Conservation (phyloP, 1,139 yeast genomes). For the Pneumocystis carinii region DNA sequence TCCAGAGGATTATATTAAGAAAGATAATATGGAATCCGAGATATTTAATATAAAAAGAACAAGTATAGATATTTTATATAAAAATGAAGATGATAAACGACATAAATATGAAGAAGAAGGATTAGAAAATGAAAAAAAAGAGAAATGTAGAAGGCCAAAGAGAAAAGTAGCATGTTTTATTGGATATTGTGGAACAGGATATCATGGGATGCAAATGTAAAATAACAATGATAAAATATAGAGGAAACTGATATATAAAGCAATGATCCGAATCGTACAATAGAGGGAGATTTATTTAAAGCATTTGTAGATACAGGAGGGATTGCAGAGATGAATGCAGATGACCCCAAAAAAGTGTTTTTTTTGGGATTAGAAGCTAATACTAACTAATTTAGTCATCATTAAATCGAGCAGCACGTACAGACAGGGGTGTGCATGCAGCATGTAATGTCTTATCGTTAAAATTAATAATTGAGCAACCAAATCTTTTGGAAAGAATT, state of each 20-base stretch:
- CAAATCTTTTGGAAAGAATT: conserved; percentile 57
- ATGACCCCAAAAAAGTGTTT: conserved; percentile 57
- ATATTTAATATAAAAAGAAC: too few relatives aligned
- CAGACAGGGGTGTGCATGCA: conserved; percentile 98
- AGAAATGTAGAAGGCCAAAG: conserved; percentile 37
- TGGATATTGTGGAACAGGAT: conserved; percentile 97
- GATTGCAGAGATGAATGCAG: conserved; percentile 72
- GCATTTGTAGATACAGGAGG: conserved; percentile 88
- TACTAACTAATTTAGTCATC: conserved; percentile 32
- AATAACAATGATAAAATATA: background rate
- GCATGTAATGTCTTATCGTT: conserved; percentile 89
- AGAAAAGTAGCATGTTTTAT: conserved; percentile 80
- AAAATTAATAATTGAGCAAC: conserved; percentile 78
- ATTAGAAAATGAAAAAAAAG: background rate
- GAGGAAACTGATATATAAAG: conserved; percentile 20
- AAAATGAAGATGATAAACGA: background rate
- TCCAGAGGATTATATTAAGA: too few relatives aligned
- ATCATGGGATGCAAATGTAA: conserved; percentile 82
- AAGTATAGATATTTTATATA: too few relatives aligned
- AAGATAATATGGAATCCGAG: too few relatives aligned
- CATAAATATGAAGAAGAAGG: background rate
- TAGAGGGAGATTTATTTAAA: conserved; percentile 75
- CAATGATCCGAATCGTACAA: conserved; percentile 32
- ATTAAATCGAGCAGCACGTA: conserved; percentile 91
- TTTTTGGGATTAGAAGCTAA: background rate